Conservation (phyloP, 805 yeast genomes). For the Huiozyma naganishii region DNA sequence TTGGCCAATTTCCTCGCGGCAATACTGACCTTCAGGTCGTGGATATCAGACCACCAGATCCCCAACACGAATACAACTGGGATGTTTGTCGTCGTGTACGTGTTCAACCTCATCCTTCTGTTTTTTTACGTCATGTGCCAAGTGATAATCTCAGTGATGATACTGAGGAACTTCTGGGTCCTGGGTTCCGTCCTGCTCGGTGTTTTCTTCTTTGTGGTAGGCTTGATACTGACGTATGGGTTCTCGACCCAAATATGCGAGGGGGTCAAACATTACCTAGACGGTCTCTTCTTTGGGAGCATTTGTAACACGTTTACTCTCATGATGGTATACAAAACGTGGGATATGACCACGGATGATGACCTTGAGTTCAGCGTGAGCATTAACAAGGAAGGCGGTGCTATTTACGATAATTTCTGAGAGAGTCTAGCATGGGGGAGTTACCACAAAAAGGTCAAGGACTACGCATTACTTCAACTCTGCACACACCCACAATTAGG, state of each 20-base stretch:
- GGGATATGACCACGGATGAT: constrained; percentile 93
- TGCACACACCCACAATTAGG: too few relatives aligned
- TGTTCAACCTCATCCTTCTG: constrained; percentile 60
- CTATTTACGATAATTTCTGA: constrained; percentile 10
- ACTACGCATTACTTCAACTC: too few relatives aligned
- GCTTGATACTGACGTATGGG: constrained; percentile 70
- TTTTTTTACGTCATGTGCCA: constrained; percentile 57
- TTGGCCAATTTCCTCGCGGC: constrained; percentile 55
- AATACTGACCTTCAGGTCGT: constrained; percentile 60
- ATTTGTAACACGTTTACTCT: constrained; percentile 68
- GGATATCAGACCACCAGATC: constrained; percentile 37
- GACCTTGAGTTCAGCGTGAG: constrained; percentile 86
- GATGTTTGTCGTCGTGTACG: constrained; percentile 57
- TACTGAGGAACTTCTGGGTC: constrained; percentile 78
- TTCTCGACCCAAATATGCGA: constrained; percentile 58
- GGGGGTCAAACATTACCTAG: constrained; percentile 73
- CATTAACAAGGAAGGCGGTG: constrained; percentile 34
- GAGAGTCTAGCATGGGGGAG: background rate
- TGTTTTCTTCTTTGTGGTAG: constrained; percentile 60
- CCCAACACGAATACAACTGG: constrained; percentile 48
- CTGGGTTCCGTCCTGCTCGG: constrained; percentile 73
- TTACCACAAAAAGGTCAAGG: too few relatives aligned
- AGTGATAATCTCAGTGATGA: constrained; percentile 50
- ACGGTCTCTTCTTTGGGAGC: constrained; percentile 80
- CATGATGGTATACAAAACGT: constrained; percentile 92